phyloP scores from a whole-genome alignment of 352 stramenopile genomes.

The Halophytophthora batemanensis region DNA sequence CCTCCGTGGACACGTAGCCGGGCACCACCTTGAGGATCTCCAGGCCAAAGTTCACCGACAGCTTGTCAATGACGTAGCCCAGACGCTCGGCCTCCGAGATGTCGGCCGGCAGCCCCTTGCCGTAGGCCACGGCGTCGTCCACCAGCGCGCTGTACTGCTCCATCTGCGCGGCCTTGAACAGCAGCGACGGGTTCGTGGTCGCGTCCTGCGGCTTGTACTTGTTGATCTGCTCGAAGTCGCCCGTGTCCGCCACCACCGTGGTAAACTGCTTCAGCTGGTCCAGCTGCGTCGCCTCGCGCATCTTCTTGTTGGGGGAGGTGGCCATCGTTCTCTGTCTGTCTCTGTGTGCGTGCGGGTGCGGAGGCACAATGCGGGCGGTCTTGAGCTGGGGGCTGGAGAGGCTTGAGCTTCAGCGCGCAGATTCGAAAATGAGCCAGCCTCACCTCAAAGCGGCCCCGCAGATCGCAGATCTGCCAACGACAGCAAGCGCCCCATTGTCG shows the following conservation, averaged over 20 bases:
- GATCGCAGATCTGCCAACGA: too few species aligned
- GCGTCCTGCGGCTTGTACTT: constrained; percentile 96
- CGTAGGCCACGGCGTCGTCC: constrained; percentile 94
- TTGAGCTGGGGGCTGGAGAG: constrained; percentile 9
- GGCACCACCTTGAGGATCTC: constrained; percentile 97
- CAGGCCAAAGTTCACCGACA: constrained; percentile 97
- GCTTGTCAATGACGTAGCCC: constrained; percentile 95
- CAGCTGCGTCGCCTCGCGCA: constrained; percentile 77
- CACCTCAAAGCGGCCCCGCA: neutral
- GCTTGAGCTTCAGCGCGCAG: constrained; percentile 40
- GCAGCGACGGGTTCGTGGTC: constrained; percentile 98
- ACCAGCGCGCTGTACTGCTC: constrained; percentile 96
- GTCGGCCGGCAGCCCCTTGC: constrained; percentile 64
- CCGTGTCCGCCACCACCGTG: constrained; percentile 97
- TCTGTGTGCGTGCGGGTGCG: constrained; percentile 3
- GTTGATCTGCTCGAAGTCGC: constrained; percentile 91
- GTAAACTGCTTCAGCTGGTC: constrained; percentile 97
- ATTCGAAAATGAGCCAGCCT: constrained; percentile 67
- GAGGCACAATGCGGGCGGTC: too few species aligned
- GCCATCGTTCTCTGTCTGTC: too few species aligned
- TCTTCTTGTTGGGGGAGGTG: constrained; percentile 72
- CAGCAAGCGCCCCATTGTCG: neutral
- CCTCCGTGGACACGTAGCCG: constrained; percentile 98
- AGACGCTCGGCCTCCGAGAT: constrained; percentile 86
- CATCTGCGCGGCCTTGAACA: constrained; percentile 97